Conservation (phyloP, 106 monocot genomes). For the Dioscorea alata region DNA sequence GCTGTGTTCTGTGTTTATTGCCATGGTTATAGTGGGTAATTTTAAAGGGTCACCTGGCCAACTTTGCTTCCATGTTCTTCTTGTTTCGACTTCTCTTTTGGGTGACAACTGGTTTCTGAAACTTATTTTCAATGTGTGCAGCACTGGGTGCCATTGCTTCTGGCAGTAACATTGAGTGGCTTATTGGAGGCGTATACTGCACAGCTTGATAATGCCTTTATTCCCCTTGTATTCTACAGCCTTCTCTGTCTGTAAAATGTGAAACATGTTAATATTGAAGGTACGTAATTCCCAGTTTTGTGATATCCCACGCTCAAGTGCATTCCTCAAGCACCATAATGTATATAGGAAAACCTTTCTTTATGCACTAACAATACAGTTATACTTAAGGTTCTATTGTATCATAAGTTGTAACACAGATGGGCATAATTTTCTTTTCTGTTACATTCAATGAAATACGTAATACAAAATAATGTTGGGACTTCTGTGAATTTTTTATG, state of each 20-base stretch:
- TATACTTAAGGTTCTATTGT: too few relatives aligned
- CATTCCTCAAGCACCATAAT: not conserved
- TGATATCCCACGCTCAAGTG: not conserved
- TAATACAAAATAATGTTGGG: too few relatives aligned
- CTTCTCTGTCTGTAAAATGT: constrained; percentile 75
- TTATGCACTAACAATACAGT: too few relatives aligned
- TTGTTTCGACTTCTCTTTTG: not conserved
- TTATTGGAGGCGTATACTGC: constrained; percentile 90
- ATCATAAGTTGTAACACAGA: too few relatives aligned
- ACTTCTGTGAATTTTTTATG: too few relatives aligned
- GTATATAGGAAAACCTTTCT: not conserved
- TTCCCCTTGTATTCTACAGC: constrained; percentile 92
- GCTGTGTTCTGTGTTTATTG: too few relatives aligned
- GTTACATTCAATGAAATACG: too few relatives aligned
- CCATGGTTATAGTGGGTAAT: too few relatives aligned
- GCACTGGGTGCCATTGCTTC: constrained; percentile 81
- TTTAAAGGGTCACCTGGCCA: too few relatives aligned
- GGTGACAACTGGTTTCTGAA: not conserved
- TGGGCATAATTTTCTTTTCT: too few relatives aligned
- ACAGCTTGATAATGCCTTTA: constrained; percentile 97
- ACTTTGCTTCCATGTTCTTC: not conserved
- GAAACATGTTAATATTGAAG: not conserved
- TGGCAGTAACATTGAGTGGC: constrained; percentile 74
- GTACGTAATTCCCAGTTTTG: not conserved
- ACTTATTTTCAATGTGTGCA: constrained; percentile 24